Evolutionary conservation across 108 stramenopile genomes (phyloP).

Genomic region (Asterionellopsis glacialis): DNA sequence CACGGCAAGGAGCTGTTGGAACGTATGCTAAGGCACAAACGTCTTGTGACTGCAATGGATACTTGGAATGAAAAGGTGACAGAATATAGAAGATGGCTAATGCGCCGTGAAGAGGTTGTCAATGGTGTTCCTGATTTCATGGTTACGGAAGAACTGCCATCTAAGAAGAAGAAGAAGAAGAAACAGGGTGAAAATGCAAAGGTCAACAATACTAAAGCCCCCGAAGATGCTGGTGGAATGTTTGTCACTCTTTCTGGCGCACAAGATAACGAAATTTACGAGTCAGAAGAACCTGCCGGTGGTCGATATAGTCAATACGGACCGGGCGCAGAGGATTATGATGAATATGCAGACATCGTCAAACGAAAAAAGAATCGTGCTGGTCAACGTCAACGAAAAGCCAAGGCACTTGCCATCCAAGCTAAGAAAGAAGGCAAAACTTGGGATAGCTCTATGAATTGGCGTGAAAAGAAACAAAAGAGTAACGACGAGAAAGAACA

Average conservation of each 20-base stretch:
- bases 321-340: slow-evolving; percentile 19
- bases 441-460: slow-evolving; percentile 57
- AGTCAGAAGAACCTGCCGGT: slow-evolving; percentile 10
- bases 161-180: slow-evolving; percentile 27
- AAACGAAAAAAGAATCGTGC: slow-evolving; percentile 66
- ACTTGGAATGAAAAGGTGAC: slow-evolving; percentile 65
- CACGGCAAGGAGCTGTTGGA: slow-evolving; percentile 40
- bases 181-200: slow-evolving; percentile 16
- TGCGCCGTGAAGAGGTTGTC: slow-evolving; percentile 23
- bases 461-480: slow-evolving; percentile 48
- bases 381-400: slow-evolving; percentile 75
- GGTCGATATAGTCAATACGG: slow-evolving; percentile 15
- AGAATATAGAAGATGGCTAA: slow-evolving; percentile 59
- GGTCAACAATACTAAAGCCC: slow-evolving; percentile 4
- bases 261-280: slow-evolving; percentile 16
- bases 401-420: slow-evolving; percentile 71
- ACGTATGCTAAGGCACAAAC: slow-evolving; percentile 55
- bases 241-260: slow-evolving; percentile 4
- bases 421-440: slow-evolving; percentile 60
- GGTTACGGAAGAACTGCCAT: neutral
- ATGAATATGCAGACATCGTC: neutral
- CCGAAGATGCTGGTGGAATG: slow-evolving; percentile 18
- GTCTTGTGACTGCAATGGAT: slow-evolving; percentile 46
- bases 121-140: neutral
- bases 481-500: slow-evolving; percentile 4